phyloP scores from a whole-genome alignment of 345 rosid species.

The Pugionium cornutum region DNA sequence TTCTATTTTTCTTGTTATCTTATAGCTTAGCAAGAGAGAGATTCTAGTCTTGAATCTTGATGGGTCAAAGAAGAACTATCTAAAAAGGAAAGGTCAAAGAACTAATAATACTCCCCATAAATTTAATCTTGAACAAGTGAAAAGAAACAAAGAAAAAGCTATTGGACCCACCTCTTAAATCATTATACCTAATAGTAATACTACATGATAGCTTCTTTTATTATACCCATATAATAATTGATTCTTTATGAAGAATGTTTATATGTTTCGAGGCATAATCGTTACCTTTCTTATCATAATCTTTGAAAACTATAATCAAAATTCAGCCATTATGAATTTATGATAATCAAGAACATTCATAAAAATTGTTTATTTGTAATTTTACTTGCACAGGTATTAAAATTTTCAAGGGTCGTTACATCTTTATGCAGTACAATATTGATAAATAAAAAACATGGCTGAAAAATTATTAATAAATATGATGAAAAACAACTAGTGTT shows the following conservation, averaged over 20 bases:
- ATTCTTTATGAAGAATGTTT: conserved; percentile 10
- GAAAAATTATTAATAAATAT: too few species aligned
- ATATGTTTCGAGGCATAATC: conserved; percentile 1
- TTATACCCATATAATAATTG: conserved; percentile 21
- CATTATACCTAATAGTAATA: conserved; percentile 39
- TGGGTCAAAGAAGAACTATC: conserved; percentile 45
- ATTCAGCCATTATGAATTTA: too few species aligned
- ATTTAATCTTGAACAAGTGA: conserved; percentile 43
- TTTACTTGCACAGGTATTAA: too few species aligned
- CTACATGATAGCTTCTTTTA: conserved; percentile 28
- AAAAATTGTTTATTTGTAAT: too few species aligned
- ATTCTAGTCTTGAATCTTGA: conserved; percentile 34
- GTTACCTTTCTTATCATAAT: background rate
- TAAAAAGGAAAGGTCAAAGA: conserved; percentile 47
- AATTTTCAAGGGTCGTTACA: too few species aligned
- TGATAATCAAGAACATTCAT: too few species aligned
- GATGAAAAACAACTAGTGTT: too few species aligned
- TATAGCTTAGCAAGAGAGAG: conserved; percentile 40
- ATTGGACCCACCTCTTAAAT: conserved; percentile 43
- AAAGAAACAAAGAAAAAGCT: conserved; percentile 45
- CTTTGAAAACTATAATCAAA: too few species aligned
- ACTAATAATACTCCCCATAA: conserved; percentile 47
- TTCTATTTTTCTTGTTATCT: conserved; percentile 17
- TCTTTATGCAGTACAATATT: too few species aligned
- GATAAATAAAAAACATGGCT: too few species aligned